A percentile compares a stretch with the other conserved stretches of the same genome.
These are phyloP conservation scores for Diaporthe caulivora DNA, from an alignment of 2,329 filamentous ascomycete species.

Conservation along the genomic window DNA sequence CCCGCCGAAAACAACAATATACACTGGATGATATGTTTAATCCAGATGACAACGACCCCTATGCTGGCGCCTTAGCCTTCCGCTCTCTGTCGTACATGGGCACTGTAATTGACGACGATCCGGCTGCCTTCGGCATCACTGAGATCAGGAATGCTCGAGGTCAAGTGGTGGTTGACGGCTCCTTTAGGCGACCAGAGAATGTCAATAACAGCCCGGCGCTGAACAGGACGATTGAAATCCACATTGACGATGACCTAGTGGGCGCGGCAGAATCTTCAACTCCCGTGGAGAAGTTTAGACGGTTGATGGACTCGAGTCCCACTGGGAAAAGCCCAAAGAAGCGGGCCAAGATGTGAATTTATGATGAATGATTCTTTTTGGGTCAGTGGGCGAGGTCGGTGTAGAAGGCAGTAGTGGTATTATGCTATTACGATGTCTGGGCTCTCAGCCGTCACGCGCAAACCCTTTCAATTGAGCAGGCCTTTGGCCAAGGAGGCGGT, in stretches of 20 bases:
- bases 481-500: background rate
- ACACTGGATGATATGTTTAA: background rate
- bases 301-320: slow-evolving; percentile 22
- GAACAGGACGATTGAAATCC: slow-evolving; percentile 24
- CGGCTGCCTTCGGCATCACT: slow-evolving; percentile 6
- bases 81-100: background rate
- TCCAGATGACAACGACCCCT: background rate
- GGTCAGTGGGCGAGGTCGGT: background rate
- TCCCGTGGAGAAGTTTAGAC: slow-evolving; percentile 26
- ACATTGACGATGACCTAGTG: slow-evolving; percentile 19
- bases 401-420: background rate
- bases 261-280: slow-evolving; percentile 20
- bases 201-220: background rate
- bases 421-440: background rate
- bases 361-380: no score
- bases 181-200: background rate
- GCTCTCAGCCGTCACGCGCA: background rate
- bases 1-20: background rate
- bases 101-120: background rate
- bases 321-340: background rate
- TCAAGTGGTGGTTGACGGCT: background rate
- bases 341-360: background rate
- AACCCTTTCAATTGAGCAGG: background rate
- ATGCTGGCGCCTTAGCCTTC: background rate
- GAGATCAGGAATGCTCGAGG: background rate